A percentile compares a stretch with the other conserved stretches of the same genome.
Evolutionary conservation across 495 filamentous ascomycete species (phyloP).

Genomic region (Parathielavia hyrcaniae): DNA sequence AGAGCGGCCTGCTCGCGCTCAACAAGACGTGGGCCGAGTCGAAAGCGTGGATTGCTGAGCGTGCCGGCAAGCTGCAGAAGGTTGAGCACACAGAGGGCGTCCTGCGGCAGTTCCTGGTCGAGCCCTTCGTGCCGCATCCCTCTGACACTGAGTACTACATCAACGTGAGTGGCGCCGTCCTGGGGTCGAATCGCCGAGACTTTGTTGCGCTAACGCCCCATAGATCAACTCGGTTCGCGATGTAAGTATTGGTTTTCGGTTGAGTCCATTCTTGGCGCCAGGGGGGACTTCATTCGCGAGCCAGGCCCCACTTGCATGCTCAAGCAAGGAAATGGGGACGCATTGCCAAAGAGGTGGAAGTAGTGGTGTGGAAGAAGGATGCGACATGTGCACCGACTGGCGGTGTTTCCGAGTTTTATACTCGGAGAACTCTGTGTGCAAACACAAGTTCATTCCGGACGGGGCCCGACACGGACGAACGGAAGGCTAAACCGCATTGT

Average conservation of each 20-base stretch:
- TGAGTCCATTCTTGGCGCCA: slow-evolving; percentile 20
- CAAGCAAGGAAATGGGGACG: slow-evolving; percentile 8
- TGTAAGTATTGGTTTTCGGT: slow-evolving; percentile 28
- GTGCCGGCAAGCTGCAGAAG: slow-evolving; percentile 82
- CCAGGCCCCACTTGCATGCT: slow-evolving; percentile 20
- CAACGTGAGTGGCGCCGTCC: slow-evolving; percentile 55
- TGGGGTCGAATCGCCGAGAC: slow-evolving; percentile 84
- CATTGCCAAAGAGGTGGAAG: background rate
- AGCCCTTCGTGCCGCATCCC: slow-evolving; percentile 96
- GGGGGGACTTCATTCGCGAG: slow-evolving; percentile 5
- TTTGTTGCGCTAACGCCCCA: slow-evolving; percentile 37
- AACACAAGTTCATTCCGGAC: slow-evolving; percentile 7
- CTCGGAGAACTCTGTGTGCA: slow-evolving; percentile 10
- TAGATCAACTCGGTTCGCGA: slow-evolving; percentile 38
- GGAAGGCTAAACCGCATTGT: slow-evolving; percentile 48
- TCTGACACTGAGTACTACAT: slow-evolving; percentile 96
- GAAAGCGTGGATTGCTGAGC: slow-evolving; percentile 83
- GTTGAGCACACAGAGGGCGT: slow-evolving; percentile 88
- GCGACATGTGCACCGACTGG: background rate
- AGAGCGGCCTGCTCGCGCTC: slow-evolving; percentile 91
- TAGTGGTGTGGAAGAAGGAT: slow-evolving; percentile 9
- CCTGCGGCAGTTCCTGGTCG: slow-evolving; percentile 91
- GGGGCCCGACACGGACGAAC: slow-evolving; percentile 44
- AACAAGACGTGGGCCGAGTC: slow-evolving; percentile 97
- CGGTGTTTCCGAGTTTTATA: slow-evolving; percentile 20